Conservation (phyloP, 2,329 filamentous ascomycete genomes). For the Xylariaceae sp. region DNA sequence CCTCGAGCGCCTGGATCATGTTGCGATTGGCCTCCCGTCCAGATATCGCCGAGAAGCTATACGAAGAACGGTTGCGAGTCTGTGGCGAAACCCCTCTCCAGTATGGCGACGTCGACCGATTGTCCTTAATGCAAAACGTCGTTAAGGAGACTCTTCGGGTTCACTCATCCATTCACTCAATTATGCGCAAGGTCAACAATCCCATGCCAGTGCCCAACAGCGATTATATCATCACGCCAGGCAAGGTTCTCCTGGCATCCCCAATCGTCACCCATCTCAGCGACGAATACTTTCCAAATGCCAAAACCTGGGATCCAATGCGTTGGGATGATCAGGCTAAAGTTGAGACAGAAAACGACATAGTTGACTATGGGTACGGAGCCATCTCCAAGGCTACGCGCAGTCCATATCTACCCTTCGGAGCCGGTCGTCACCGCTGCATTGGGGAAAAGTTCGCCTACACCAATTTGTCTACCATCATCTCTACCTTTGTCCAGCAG, state of each 20-base stretch:
- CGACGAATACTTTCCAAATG: slow-evolving; percentile 57
- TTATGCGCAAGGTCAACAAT: slow-evolving; percentile 68
- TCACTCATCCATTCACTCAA: slow-evolving; percentile 68
- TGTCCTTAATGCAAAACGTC: slow-evolving; percentile 59
- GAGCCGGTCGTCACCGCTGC: slow-evolving; percentile 67
- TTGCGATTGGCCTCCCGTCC: slow-evolving; percentile 68
- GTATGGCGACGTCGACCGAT: slow-evolving; percentile 55
- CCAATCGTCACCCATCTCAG: slow-evolving; percentile 43
- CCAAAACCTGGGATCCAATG: slow-evolving; percentile 57
- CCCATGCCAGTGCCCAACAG: slow-evolving; percentile 57
- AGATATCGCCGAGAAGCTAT: slow-evolving; percentile 65
- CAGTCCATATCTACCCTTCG: slow-evolving; percentile 64
- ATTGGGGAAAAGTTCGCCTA: slow-evolving; percentile 77
- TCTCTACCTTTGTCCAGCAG: slow-evolving; percentile 57
- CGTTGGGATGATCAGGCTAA: slow-evolving; percentile 50
- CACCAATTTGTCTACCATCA: slow-evolving; percentile 61
- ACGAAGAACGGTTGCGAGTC: slow-evolving; percentile 58
- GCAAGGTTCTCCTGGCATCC: slow-evolving; percentile 40
- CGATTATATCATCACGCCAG: slow-evolving; percentile 54
- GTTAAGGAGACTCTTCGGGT: slow-evolving; percentile 71
- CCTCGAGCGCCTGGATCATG: slow-evolving; percentile 73
- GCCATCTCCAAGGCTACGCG: slow-evolving; percentile 33
- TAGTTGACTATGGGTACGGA: slow-evolving; percentile 32
- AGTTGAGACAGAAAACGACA: slow-evolving; percentile 18
- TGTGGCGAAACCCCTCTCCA: slow-evolving; percentile 52